Conservation (phyloP, 768 basidiomycete genomes). For the Tricholomella constricta region DNA sequence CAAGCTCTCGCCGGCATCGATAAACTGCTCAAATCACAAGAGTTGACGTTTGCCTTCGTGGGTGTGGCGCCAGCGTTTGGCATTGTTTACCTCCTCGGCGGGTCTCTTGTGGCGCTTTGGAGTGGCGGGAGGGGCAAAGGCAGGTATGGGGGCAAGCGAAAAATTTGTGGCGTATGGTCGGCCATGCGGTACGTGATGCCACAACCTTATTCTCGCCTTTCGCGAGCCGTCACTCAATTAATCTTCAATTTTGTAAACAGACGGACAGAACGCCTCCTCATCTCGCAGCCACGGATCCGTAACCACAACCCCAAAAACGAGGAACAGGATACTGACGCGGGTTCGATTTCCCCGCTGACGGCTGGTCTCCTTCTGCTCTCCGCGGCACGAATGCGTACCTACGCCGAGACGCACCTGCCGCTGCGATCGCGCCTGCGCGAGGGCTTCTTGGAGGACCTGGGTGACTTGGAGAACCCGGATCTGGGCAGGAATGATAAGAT, state of each 20-base stretch:
- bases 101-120: conserved; percentile 54
- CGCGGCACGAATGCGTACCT: conserved; percentile 64
- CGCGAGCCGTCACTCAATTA: background rate
- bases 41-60: conserved; percentile 95
- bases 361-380: conserved; percentile 76
- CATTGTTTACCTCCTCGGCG: conserved; percentile 69
- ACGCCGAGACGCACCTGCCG: conserved; percentile 60
- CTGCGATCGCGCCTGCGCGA: conserved; percentile 61
- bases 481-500: conserved; percentile 73
- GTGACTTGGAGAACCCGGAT: conserved; percentile 75
- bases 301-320: conserved; percentile 4
- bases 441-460: conserved; percentile 84
- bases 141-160: conserved; percentile 58
- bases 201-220: background rate
- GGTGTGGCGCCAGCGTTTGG: conserved; percentile 90
- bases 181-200: conserved; percentile 58
- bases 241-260: conserved; percentile 28
- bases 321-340: conserved; percentile 13
- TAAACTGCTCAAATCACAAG: conserved; percentile 90
- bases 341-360: conserved; percentile 48
- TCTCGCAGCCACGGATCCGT: conserved; percentile 41
- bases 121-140: conserved; percentile 49
- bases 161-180: conserved; percentile 62
- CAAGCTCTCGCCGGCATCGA: conserved; percentile 91
- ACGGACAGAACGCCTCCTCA: conserved; percentile 69